Conservation (phyloP, 2,329 filamentous ascomycete genomes). For the Sarocladium kiliense region DNA sequence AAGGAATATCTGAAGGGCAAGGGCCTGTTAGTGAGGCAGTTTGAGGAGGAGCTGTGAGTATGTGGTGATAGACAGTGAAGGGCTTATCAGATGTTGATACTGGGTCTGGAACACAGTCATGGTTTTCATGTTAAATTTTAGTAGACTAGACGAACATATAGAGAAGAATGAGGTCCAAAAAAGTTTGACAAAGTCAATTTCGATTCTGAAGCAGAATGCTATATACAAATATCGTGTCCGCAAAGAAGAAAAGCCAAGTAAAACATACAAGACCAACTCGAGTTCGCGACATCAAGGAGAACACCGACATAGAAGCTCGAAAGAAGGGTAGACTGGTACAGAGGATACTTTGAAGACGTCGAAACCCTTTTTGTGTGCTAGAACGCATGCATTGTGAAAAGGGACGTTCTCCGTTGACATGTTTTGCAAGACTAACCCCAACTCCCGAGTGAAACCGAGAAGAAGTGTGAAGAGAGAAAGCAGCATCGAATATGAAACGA, state of each 20-base stretch:
- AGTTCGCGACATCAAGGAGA: not conserved
- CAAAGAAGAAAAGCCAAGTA: too few relatives aligned
- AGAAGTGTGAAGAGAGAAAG: constrained; percentile 14
- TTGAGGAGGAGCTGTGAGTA: constrained; percentile 52
- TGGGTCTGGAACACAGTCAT: too few relatives aligned
- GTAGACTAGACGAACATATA: too few relatives aligned
- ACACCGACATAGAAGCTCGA: not conserved
- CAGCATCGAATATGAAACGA: constrained; percentile 15
- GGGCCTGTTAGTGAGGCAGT: constrained; percentile 73
- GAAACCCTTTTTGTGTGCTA: not conserved
- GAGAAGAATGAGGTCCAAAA: too few relatives aligned
- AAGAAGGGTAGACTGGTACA: not conserved
- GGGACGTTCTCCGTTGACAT: not conserved
- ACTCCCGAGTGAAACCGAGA: constrained; percentile 14
- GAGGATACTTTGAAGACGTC: not conserved
- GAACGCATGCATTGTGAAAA: not conserved
- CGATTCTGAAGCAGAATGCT: too few relatives aligned
- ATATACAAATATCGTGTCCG: not conserved
- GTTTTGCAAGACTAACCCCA: constrained; percentile 9
- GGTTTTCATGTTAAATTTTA: too few relatives aligned
- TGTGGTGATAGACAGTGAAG: not conserved
- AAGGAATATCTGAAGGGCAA: constrained; percentile 73
- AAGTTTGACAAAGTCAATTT: too few relatives aligned
- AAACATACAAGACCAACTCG: not conserved
- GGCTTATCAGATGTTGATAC: too few relatives aligned